Base-by-base conservation (phyloP, 129 eudicot species). In the Chrysanthemum makinoi region DNA sequence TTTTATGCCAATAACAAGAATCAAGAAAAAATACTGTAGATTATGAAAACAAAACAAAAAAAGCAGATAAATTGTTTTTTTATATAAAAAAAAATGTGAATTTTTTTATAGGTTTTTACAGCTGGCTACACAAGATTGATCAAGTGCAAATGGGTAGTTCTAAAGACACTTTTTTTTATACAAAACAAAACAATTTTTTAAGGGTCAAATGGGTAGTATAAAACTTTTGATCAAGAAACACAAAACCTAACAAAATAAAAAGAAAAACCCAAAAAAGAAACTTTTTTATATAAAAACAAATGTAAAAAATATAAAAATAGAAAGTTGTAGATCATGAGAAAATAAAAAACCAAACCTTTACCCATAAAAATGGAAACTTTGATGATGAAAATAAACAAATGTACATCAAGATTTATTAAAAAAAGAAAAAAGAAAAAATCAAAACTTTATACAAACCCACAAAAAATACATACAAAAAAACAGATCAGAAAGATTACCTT, bases 401-500 rank as follows among this genome's bases (percentile, higher is more conserved):
- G 18, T 52, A 52, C n/a, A 52, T 52, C 57, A 65, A 65, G 54
- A 6, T 17, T 10, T 39, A 39, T 7, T n/a, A n/a, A 35, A 0
- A 35, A 5, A 33, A 33, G 1, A 33, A 46, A 13, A 10, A 48
- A n/a, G n/a, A n/a, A 62, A 12, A 17, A 35, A 52, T 18, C 3
- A 56, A 18, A 18, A 8, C 2, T 18, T 16, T 19, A 57, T 56
- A 59, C 22, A 6, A 57, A 28, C 33, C 33, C 33, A 28, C 4
- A 30, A 30, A 30, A 30, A 30, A 30, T 30, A 30, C 4, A 0
- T 30, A 30, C 0, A 30, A 48, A 13, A 15, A 14, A 52, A 17
- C 14, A 13, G 15, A 17, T 3, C 44, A 66, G 56, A 24, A 4
- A 15, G n/a, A 5, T 44, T 76, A 90, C 97, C 97, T 87, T 88